These are phyloP conservation scores for Dothidotthia symphoricarpi DNA, from an alignment of 2,329 filamentous ascomycete species.

Conservation along the genomic window DNA sequence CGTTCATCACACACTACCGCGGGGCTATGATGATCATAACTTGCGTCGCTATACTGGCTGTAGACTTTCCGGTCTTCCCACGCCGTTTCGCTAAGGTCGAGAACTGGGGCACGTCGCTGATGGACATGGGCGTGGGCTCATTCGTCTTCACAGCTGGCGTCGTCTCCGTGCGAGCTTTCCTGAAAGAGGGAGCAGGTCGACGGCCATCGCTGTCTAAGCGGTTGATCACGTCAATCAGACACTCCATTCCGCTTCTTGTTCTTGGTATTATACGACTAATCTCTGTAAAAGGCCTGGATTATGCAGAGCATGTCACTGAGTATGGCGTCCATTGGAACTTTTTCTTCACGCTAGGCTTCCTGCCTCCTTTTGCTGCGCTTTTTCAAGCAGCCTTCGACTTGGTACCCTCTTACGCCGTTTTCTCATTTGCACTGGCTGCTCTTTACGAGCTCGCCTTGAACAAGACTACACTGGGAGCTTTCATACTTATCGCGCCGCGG, in stretches of 20 bases:
- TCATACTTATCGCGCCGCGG: constrained; percentile 78
- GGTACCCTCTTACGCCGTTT: constrained; percentile 72
- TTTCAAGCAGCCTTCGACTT: constrained; percentile 70
- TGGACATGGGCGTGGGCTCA: constrained; percentile 95
- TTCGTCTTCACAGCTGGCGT: constrained; percentile 94
- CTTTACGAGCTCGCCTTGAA: constrained; percentile 75
- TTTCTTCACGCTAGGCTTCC: constrained; percentile 89
- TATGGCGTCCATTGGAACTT: constrained; percentile 99
- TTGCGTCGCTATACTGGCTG: constrained; percentile 88
- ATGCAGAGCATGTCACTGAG: constrained; percentile 94
- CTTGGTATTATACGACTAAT: constrained; percentile 79
- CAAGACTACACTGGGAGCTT: constrained; percentile 71
- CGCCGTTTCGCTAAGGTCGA: constrained; percentile 96
- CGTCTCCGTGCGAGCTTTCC: constrained; percentile 77
- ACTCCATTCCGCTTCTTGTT: constrained; percentile 77
- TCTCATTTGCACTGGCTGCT: constrained; percentile 67
- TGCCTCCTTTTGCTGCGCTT: constrained; percentile 84
- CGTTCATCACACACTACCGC: constrained; percentile 89
- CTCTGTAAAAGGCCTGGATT: constrained; percentile 91
- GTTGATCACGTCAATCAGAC: constrained; percentile 67
- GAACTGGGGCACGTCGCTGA: constrained; percentile 98
- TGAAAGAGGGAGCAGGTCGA: constrained; percentile 64
- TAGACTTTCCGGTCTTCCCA: constrained; percentile 92
- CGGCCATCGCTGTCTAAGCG: constrained; percentile 55
- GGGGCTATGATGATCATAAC: constrained; percentile 90